A percentile compares a stretch with the other conserved stretches of the same genome.
phyloP scores from a whole-genome alignment of 805 yeast species.

The Candida railenensis region DNA sequence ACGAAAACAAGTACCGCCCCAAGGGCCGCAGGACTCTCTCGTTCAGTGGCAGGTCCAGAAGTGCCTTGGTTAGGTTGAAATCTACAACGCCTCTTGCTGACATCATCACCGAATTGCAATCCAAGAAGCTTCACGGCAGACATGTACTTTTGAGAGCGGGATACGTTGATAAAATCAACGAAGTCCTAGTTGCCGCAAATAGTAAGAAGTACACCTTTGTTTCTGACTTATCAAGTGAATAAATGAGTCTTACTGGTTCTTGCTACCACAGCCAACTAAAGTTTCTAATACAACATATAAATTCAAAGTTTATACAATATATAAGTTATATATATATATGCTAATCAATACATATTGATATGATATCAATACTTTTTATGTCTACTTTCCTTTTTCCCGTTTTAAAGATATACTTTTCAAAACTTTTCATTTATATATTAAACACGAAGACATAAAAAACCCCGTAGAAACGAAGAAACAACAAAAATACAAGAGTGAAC shows the following conservation, averaged over 20 bases:
- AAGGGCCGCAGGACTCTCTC: slow-evolving; percentile 18
- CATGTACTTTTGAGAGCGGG: slow-evolving; percentile 39
- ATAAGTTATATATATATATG: not conserved
- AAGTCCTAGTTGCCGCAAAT: slow-evolving; percentile 38
- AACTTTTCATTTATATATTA: slow-evolving; percentile 5
- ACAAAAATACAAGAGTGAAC: not conserved
- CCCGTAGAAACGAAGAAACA: slow-evolving; percentile 4
- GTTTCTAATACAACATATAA: not conserved
- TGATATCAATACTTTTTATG: not conserved
- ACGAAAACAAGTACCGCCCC: slow-evolving; percentile 33
- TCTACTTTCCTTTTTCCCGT: not conserved
- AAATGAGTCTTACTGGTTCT: too few relatives aligned
- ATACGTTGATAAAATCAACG: slow-evolving; percentile 40
- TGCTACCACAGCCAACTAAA: not conserved
- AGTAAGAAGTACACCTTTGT: slow-evolving; percentile 2
- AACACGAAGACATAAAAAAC: slow-evolving; percentile 7
- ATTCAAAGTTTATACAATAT: too few relatives aligned
- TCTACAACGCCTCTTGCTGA: slow-evolving; percentile 39
- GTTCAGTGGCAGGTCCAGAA: slow-evolving; percentile 36
- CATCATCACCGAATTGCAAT: slow-evolving; percentile 42
- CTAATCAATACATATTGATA: not conserved
- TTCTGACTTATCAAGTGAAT: not conserved
- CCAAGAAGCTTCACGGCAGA: slow-evolving; percentile 36
- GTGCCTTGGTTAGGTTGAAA: slow-evolving; percentile 52
- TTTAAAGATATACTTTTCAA: not conserved